These are phyloP conservation scores for Cyclotella distinguenda DNA, from an alignment of 108 stramenopile species.

Conservation along the genomic window DNA sequence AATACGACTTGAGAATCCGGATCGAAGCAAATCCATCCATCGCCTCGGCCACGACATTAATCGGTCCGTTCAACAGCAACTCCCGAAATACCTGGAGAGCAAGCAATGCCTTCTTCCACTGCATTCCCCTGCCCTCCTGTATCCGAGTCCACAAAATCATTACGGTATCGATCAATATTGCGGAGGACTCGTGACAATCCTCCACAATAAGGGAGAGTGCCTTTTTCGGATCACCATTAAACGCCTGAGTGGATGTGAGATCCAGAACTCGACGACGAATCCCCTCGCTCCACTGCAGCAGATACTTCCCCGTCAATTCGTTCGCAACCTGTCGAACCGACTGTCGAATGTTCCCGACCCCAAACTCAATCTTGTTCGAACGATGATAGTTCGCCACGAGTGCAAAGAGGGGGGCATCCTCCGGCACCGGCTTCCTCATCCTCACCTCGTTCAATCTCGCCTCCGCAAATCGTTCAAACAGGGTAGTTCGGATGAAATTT, in stretches of 20 bases:
- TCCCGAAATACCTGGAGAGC: slow-evolving; percentile 44
- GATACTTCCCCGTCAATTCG: slow-evolving; percentile 31
- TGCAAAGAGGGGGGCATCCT: slow-evolving; percentile 47
- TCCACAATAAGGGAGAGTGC: slow-evolving; percentile 30
- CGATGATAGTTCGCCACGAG: slow-evolving; percentile 39
- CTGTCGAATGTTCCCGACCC: slow-evolving; percentile 29
- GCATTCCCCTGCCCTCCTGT: slow-evolving; percentile 42
- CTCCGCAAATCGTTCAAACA: slow-evolving; percentile 39
- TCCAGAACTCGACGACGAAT: slow-evolving; percentile 38
- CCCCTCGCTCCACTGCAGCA: slow-evolving; percentile 30
- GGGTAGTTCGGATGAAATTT: slow-evolving; percentile 28
- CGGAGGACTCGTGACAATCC: slow-evolving; percentile 45
- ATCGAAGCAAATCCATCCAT: slow-evolving; percentile 49
- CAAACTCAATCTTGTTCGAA: slow-evolving; percentile 41
- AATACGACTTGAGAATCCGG: slow-evolving; percentile 39
- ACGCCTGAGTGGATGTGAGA: slow-evolving; percentile 46
- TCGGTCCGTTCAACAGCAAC: slow-evolving; percentile 46
- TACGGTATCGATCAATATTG: slow-evolving; percentile 38
- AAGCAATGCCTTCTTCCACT: slow-evolving; percentile 48
- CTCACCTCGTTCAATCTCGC: slow-evolving; percentile 36
- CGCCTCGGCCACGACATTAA: slow-evolving; percentile 36
- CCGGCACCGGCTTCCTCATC: slow-evolving; percentile 24
- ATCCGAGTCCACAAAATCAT: slow-evolving; percentile 55
- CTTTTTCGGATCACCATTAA: slow-evolving; percentile 30
- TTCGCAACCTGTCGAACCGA: slow-evolving; percentile 38